Conservation (phyloP, 1,139 yeast species). For the Komagataea norvegica region DNA sequence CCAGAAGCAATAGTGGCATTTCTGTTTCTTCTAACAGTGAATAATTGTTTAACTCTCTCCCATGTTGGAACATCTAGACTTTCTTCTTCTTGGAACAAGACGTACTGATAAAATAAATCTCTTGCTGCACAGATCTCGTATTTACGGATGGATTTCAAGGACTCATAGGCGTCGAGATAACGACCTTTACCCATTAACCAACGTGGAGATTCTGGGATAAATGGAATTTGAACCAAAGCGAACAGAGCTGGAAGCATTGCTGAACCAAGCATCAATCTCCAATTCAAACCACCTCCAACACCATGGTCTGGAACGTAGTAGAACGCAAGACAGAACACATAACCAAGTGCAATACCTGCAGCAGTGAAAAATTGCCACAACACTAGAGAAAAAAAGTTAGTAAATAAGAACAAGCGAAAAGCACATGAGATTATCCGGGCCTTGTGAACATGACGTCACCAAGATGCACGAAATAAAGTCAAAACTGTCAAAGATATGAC, state of each 20-base stretch:
- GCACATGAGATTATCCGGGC: too few species aligned
- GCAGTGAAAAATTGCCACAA: conserved; percentile 90
- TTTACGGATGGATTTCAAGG: conserved; percentile 46
- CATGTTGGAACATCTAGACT: conserved; percentile 52
- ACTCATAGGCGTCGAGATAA: conserved; percentile 51
- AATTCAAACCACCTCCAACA: conserved; percentile 52
- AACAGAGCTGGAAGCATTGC: conserved; percentile 70
- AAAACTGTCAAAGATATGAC: neutral
- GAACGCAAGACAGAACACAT: conserved; percentile 64
- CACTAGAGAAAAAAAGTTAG: conserved; percentile 33
- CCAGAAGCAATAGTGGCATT: conserved; percentile 79
- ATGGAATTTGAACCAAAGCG: conserved; percentile 63
- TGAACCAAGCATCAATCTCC: conserved; percentile 81
- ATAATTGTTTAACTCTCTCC: conserved; percentile 49
- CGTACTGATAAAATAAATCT: conserved; percentile 68
- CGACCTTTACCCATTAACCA: conserved; percentile 70
- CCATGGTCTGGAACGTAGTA: conserved; percentile 41
- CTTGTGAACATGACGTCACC: too few species aligned
- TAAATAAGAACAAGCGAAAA: too few species aligned
- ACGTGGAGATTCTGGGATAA: conserved; percentile 75
- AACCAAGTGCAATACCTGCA: conserved; percentile 79
- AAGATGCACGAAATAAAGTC: too few species aligned
- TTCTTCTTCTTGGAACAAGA: conserved; percentile 61
- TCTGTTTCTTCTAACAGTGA: conserved; percentile 72
- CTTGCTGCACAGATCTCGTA: conserved; percentile 64